Base-by-base conservation (phyloP, 441 rosid species). In the Breynia disticha region DNA sequence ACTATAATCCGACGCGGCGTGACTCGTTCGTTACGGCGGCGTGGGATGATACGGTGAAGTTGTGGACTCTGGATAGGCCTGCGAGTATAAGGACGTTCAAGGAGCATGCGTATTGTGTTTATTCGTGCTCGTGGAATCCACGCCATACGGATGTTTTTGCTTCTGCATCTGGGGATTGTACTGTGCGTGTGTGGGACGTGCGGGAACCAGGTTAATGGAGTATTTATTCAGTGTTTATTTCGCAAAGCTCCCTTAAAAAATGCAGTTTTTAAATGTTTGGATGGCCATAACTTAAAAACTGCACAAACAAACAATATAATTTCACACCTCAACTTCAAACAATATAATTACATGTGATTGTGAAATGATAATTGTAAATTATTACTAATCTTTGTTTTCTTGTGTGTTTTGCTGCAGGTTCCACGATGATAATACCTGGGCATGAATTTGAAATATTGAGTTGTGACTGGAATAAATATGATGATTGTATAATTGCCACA, bases 401-500 rank as follows among this genome's bases (percentile, higher is more conserved):
- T n/a, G n/a, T n/a, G n/a, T n/a, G n/a, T n/a, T n/a, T n/a, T n/a
- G n/a, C n/a, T n/a, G n/a, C n/a, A n/a, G n/a, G 95, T 0, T 83
- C 95, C 2, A 87, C 98, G 0, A 85, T 87, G 96, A 80, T 87
- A 16, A 84, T 87, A 20, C 90, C 95, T 4, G 96, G 75, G 19
- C 96, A 91, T 42, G 95, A 87, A 35, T 79, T 63, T 20, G 96
- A 90, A 67, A 75, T 87, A 13, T 54, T 91, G 51, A 64, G 88
- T 0, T 80, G 84, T 57, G 98, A 91, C 46, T 91, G 96, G 98
- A 91, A 87, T 59, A 91, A 91, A 62, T 91, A 91, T 52, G 95
- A 87, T 41, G 96, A 87, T 35, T 91, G 96, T 24, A 35, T 72
- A 9, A 46, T 87, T 19, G 98, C 98, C 1, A 87, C 87, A 12